Evolutionary conservation across 345 rosid genomes (phyloP), one percentile per base, ranked within the genome.

Genomic region (Iberis pinnata): DNA sequence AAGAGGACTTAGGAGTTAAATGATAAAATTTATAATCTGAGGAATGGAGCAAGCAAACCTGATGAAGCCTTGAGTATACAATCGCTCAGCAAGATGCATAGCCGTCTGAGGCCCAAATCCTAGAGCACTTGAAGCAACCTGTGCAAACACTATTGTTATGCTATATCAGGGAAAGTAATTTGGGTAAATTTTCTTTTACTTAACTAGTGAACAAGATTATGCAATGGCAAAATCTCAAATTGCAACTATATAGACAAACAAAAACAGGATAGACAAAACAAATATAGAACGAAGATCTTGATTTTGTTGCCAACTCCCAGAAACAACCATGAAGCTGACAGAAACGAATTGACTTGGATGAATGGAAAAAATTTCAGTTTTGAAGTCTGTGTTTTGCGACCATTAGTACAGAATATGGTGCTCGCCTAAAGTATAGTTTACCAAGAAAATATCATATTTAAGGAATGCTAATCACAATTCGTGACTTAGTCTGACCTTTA

Each of bases 51-150:
- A 18, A 52, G 26, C 61, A 26, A 49, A 90, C 98, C 98, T 90
- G 69, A 90, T 90, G 73, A 75, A 86, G 61, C 96, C 96, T 65
- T 84, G 95, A 51, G 84, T 87, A 66, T 90, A 90, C 59, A 90
- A 72, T 68, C 87, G 83, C 65, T 90, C 98, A 16, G 96, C 85
- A 37, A 87, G 68, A 44, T 90, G 95, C 98, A 90, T 90, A 61
- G 98, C 75, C 64, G 72, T 65, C 67, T 90, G 98, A 75, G 98
- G 98, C 51, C 96, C 98, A 61, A 80, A 69, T 18, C 96, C 96
- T 65, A 90, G 62, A 43, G 98, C 86, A 75, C 98, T 86, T 46
- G 98, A 90, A 61, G 96, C 96, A 82, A 90, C 79, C 96, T 90
- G 77, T 49, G 54, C 27, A 29, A 59, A 20, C 6, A 35, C 32